Base-by-base conservation (phyloP, 768 basidiomycete genomes). In the Amyloporia xantha region DNA sequence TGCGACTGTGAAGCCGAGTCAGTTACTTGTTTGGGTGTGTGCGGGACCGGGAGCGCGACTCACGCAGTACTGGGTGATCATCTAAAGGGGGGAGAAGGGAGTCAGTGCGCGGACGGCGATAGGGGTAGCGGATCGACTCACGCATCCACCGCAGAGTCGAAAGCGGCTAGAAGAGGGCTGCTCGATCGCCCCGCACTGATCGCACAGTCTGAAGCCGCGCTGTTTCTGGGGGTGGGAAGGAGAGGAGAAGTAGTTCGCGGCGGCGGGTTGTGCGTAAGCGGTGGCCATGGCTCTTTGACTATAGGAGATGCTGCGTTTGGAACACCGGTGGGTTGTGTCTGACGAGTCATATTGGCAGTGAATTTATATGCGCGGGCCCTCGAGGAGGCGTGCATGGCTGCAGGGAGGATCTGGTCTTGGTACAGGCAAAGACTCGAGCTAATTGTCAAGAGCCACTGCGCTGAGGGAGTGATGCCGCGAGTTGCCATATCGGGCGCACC, bases 11-110 rank as follows among this genome's bases (percentile, higher is more conserved):
- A n/a, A 23, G 17, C n/a, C 24, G 20, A 66, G 52, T 53, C 50
- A 51, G 35, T 28, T 41, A 28, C 23, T 6, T 6, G 15, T 17
- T 25, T 20, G 42, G 7, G 19, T 12, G 1, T 9, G 36, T 25
- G 6, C 11, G 38, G 4, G 42, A 47, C 50, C n/a, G n/a, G n/a
- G n/a, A n/a, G 39, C 28, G 28, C 71, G 37, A 62, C 68, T 65
- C 68, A 87, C 85, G 60, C 87, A 91, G 66, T 91, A 91, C 60
- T 89, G 87, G 41, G 86, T 88, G 25, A 79, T 82, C 84, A 88
- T 86, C 86, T 89, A 61, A 30, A 54, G 45, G 36, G 47, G 17
- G 46, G 51, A 50, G 49, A 30, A 41, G 52, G 60, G 53, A 60
- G 59, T 64, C 45, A 60, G 65, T 37, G 15, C 15, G 15, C 9